These are phyloP conservation scores for Seiridium cupressi DNA, from an alignment of 2,329 filamentous ascomycete species.

Conservation along the genomic window DNA sequence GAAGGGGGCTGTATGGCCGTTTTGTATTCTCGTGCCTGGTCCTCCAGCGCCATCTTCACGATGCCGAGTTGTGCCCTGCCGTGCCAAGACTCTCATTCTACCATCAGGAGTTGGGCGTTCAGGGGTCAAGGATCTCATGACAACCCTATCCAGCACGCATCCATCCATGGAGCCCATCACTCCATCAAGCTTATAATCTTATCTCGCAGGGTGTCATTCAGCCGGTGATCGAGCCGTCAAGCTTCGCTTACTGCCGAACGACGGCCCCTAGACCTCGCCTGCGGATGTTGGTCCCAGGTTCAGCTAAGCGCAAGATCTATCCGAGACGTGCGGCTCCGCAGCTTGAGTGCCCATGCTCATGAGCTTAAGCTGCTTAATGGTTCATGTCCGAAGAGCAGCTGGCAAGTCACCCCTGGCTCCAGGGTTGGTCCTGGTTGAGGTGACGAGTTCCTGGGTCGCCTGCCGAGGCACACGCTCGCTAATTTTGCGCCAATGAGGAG, in stretches of 20 bases:
- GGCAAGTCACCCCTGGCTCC: neutral
- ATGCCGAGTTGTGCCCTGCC: neutral
- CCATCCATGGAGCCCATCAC: neutral
- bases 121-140: neutral
- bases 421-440: neutral
- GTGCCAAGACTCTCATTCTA: neutral
- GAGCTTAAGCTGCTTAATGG: neutral
- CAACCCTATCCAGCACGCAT: neutral
- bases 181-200: neutral
- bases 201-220: neutral
- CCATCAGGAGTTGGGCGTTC: neutral
- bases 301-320: neutral
- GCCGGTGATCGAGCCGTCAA: neutral
- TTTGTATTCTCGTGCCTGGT: neutral
- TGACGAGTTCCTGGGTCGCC: neutral
- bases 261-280: neutral
- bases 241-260: neutral
- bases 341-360: neutral
- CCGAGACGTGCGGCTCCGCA: slow-evolving; percentile 3
- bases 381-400: neutral
- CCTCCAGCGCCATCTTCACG: neutral
- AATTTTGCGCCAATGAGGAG: slow-evolving; percentile 5
- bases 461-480: neutral
- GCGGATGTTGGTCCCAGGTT: slow-evolving; percentile 3
- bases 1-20: neutral